These are phyloP conservation scores for Astragalus glycyphyllos DNA, from an alignment of 306 rosid species.

Conservation along the genomic window DNA sequence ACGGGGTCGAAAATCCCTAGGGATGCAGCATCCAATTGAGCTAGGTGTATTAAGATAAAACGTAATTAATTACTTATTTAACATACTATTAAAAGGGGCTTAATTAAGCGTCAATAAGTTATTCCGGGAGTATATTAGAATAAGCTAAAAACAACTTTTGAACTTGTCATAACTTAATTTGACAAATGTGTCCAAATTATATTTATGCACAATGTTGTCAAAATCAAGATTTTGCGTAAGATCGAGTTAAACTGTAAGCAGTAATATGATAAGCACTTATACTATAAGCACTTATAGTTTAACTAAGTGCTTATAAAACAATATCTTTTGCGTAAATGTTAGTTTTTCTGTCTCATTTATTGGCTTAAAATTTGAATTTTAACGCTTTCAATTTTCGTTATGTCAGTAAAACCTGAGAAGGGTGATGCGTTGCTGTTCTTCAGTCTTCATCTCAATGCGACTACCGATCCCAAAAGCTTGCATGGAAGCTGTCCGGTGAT, in stretches of 20 bases:
- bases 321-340: background rate
- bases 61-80: no score
- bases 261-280: no score
- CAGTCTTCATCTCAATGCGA: conserved; percentile 81
- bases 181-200: background rate
- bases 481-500: conserved; percentile 97
- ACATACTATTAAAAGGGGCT: no score
- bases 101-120: no score
- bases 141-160: background rate
- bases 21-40: no score
- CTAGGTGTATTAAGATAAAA: no score
- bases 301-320: no score
- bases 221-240: no score
- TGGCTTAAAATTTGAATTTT: background rate
- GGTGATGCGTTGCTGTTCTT: conserved; percentile 97
- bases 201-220: background rate
- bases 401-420: conserved; percentile 78
- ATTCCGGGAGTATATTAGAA: background rate
- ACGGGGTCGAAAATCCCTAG: no score
- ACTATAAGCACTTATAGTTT: no score
- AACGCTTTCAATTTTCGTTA: conserved; percentile 13
- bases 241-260: no score
- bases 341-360: background rate
- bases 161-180: background rate
- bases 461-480: conserved; percentile 65